Evolutionary conservation across 352 stramenopile species (phyloP).

Genomic region (Thraustochytrium striatum): DNA sequence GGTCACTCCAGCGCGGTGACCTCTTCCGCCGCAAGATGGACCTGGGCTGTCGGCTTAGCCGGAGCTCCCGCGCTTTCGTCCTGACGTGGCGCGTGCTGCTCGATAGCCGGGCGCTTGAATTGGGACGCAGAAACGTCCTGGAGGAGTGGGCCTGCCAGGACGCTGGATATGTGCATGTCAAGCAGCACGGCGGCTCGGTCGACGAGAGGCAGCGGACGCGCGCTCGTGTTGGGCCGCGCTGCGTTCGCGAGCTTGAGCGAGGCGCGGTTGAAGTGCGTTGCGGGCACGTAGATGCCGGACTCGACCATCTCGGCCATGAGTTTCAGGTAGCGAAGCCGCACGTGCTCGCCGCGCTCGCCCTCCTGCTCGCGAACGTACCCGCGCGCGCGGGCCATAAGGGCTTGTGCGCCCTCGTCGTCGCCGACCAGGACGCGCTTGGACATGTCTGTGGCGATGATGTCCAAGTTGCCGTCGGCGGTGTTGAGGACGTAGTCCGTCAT

Average conservation of each 20-base stretch:
- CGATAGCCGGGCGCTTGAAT: neutral
- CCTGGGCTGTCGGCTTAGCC: neutral
- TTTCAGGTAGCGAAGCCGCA: neutral
- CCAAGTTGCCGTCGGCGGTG: slow-evolving; percentile 20
- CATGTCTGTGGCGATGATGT: neutral
- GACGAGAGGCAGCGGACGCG: neutral
- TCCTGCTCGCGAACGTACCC: neutral
- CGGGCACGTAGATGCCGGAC: neutral
- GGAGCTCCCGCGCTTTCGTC: neutral
- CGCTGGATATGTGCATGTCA: slow-evolving; percentile 26
- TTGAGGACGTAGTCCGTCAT: slow-evolving; percentile 15
- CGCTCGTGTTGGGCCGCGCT: neutral
- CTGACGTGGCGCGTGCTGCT: neutral
- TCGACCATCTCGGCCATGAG: neutral
- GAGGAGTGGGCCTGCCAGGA: neutral
- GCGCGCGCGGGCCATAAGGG: neutral
- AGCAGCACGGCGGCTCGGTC: neutral
- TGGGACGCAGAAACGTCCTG: neutral
- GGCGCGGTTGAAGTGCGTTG: slow-evolving; percentile 30
- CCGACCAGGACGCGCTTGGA: neutral
- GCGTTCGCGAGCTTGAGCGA: slow-evolving; percentile 27
- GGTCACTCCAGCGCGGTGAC: neutral
- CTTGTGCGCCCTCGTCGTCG: neutral
- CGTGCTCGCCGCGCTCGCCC: neutral
- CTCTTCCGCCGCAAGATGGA: neutral